Evolutionary conservation across 148 eudicot genomes (phyloP).

Genomic region (Dianthus caryophyllus): DNA sequence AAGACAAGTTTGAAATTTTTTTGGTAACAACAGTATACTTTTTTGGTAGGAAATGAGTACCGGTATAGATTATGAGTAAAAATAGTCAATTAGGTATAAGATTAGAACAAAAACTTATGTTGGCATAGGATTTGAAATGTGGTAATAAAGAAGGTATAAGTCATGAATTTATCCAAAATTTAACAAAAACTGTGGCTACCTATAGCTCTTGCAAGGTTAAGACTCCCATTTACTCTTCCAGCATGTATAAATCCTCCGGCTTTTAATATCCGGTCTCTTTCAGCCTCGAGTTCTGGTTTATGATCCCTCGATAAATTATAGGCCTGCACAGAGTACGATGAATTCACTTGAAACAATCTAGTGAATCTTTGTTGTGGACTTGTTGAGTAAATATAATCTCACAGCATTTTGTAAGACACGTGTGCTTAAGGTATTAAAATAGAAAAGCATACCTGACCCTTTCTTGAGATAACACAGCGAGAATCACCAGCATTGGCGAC

Average conservation of each 20-base stretch:
- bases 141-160: no score
- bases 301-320: constrained; percentile 94
- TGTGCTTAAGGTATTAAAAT: background rate
- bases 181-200: constrained; percentile 36
- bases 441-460: constrained; percentile 65
- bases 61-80: no score
- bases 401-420: background rate
- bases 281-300: constrained; percentile 93
- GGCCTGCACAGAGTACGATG: constrained; percentile 48
- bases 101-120: no score
- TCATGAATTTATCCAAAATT: no score
- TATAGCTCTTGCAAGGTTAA: constrained; percentile 96
- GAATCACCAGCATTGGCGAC: constrained; percentile 99
- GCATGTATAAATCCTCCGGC: constrained; percentile 98
- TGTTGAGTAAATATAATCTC: background rate
- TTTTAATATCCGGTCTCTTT: constrained; percentile 80
- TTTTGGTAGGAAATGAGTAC: no score
- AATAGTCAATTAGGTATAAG: no score
- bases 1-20: no score
- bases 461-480: constrained; percentile 90
- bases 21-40: no score
- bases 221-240: constrained; percentile 90
- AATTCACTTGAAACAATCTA: constrained; percentile 6
- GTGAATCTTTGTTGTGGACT: background rate
- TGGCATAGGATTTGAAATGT: no score